These are phyloP conservation scores for Escallonia herrerae DNA, from an alignment of 129 eudicot genomes.

Conservation along the genomic window DNA sequence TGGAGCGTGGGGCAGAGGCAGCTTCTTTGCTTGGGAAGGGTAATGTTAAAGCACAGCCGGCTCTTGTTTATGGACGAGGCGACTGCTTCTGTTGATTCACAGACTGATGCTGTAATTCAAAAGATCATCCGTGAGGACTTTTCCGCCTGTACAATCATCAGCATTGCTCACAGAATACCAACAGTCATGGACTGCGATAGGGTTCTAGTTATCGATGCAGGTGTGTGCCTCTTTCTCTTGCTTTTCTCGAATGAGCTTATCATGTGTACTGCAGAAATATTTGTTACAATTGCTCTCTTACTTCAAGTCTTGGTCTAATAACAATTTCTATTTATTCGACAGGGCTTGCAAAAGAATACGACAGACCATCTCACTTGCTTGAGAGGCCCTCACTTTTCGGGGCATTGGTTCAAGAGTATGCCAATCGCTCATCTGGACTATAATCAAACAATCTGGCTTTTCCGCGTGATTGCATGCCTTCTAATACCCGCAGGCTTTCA, in stretches of 20 bases:
- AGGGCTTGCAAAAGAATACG: conserved; percentile 67
- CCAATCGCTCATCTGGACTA: conserved; percentile 58
- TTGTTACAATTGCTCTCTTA: too few relatives aligned
- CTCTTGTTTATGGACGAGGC: conserved; percentile 93
- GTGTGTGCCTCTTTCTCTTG: conserved; percentile 16
- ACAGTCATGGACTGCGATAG: conserved; percentile 98
- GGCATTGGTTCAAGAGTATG: conserved; percentile 74
- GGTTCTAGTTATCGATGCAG: conserved; percentile 88
- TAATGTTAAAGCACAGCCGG: conserved; percentile 68
- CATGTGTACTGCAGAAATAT: too few relatives aligned
- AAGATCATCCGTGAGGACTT: conserved; percentile 84
- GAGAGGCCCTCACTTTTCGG: conserved; percentile 71
- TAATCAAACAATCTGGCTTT: conserved; percentile 14
- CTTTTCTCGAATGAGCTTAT: background rate
- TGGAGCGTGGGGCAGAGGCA: conserved; percentile 98
- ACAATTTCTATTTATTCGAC: background rate
- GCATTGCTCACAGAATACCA: conserved; percentile 99
- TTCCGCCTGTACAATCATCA: conserved; percentile 62
- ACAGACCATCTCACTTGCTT: conserved; percentile 54
- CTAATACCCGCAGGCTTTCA: too few relatives aligned
- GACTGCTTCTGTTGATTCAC: conserved; percentile 96
- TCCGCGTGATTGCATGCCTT: too few relatives aligned
- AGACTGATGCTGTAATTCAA: conserved; percentile 86
- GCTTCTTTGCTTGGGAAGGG: conserved; percentile 85
- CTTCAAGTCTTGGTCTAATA: background rate